Evolutionary conservation across 768 basidiomycete genomes (phyloP).

Genomic region (Amanita pallidorosea): DNA sequence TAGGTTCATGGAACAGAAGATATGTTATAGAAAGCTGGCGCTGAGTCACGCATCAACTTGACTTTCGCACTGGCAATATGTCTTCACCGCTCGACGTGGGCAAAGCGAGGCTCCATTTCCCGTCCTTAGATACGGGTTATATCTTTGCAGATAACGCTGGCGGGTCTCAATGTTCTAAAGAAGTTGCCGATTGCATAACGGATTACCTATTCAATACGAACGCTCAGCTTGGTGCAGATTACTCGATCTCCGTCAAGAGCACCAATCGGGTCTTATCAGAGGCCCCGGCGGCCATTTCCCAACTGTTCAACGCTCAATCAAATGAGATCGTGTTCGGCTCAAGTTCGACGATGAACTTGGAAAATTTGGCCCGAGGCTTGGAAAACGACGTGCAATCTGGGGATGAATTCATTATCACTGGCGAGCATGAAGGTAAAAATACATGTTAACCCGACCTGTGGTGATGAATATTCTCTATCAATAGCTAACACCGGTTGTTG

Average conservation of each 20-base stretch:
- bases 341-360: slow-evolving; percentile 58
- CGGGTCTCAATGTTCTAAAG: slow-evolving; percentile 50
- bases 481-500: slow-evolving; percentile 68
- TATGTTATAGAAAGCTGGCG: too few relatives aligned
- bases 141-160: slow-evolving; percentile 73
- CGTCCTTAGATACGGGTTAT: slow-evolving; percentile 45
- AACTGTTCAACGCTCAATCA: slow-evolving; percentile 55
- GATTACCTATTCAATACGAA: slow-evolving; percentile 68
- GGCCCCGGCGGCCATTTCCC: slow-evolving; percentile 39
- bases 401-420: slow-evolving; percentile 72
- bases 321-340: slow-evolving; percentile 42
- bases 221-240: slow-evolving; percentile 64
- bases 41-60: too few relatives aligned
- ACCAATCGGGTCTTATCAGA: slow-evolving; percentile 33
- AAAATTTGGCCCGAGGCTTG: slow-evolving; percentile 56
- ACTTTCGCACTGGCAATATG: too few relatives aligned
- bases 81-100: slow-evolving; percentile 29
- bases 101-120: slow-evolving; percentile 50
- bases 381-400: slow-evolving; percentile 41
- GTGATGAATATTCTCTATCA: background rate
- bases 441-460: background rate
- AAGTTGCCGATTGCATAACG: slow-evolving; percentile 45
- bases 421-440: slow-evolving; percentile 64
- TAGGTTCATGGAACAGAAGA: too few relatives aligned
- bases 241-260: slow-evolving; percentile 43